Evolutionary conservation across 2,329 filamentous ascomycete species (phyloP).

Genomic region (Neofusicoccum cordaticola): DNA sequence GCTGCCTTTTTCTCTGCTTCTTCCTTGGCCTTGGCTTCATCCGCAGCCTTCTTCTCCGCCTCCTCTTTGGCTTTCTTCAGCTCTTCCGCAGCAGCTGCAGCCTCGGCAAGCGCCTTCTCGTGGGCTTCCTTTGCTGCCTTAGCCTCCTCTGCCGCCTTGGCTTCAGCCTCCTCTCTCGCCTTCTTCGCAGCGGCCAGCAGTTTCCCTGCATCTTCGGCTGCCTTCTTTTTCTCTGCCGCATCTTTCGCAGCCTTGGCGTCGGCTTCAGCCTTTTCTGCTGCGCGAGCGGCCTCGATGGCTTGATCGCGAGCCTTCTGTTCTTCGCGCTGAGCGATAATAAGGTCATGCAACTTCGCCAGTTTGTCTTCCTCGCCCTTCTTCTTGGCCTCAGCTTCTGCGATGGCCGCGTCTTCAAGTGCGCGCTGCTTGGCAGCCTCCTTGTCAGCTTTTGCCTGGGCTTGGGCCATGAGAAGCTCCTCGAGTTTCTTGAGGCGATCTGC

Average conservation of each 20-base stretch:
- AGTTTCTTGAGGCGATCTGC: constrained; percentile 36
- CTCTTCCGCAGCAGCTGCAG: constrained; percentile 49
- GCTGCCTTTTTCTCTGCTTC: constrained; percentile 48
- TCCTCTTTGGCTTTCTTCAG: constrained; percentile 54
- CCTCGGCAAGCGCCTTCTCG: constrained; percentile 35
- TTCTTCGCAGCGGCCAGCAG: constrained; percentile 31
- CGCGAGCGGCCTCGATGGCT: constrained; percentile 26
- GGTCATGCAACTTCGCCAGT: constrained; percentile 33
- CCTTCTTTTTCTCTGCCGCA: constrained; percentile 46
- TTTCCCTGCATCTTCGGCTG: constrained; percentile 33
- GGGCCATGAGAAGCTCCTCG: constrained; percentile 33
- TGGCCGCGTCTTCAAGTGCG: constrained; percentile 31
- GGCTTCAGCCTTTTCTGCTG: constrained; percentile 32
- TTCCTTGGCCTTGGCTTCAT: constrained; percentile 40
- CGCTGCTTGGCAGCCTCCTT: constrained; percentile 36
- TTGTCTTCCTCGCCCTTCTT: constrained; percentile 35
- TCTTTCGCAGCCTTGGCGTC: constrained; percentile 52
- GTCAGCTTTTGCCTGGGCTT: constrained; percentile 35
- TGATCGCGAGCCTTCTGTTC: constrained; percentile 37
- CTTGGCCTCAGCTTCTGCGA: constrained; percentile 29
- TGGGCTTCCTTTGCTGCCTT: constrained; percentile 27
- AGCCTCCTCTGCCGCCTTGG: constrained; percentile 30
- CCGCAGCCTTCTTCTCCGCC: constrained; percentile 42
- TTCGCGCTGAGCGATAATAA: constrained; percentile 43
- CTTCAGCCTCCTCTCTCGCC: constrained; percentile 32